Conservation (phyloP, 1,139 yeast genomes). For the Taphrina pruni region DNA sequence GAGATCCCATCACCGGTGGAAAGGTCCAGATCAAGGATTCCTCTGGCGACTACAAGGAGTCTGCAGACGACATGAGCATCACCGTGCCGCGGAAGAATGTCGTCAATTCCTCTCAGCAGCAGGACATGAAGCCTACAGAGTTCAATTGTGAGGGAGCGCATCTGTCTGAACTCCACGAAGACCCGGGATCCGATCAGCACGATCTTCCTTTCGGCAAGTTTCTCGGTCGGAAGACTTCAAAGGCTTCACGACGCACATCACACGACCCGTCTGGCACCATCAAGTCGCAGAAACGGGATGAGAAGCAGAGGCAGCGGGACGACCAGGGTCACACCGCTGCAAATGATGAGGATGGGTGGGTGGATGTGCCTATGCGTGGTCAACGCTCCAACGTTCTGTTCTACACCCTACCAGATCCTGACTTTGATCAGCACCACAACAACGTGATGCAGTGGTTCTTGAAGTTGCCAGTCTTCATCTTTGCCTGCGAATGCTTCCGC, state of each 20-base stretch:
- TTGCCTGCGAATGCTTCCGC: conserved; percentile 18
- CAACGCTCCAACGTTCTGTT: conserved; percentile 21
- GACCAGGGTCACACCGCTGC: conserved; percentile 15
- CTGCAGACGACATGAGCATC: conserved; percentile 12
- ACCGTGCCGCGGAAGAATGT: conserved; percentile 19
- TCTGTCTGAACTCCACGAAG: conserved; percentile 19
- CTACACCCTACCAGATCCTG: conserved; percentile 28
- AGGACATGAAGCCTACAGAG: background rate
- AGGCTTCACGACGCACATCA: background rate
- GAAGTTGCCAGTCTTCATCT: conserved; percentile 16
- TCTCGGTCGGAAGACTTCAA: background rate
- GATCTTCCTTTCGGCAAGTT: conserved; percentile 8
- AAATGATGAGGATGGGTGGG: conserved; percentile 31
- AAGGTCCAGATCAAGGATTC: conserved; percentile 20
- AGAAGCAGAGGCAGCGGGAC: conserved; percentile 5
- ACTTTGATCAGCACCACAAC: conserved; percentile 26
- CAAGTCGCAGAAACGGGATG: conserved; percentile 11
- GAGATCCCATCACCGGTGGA: conserved; percentile 26
- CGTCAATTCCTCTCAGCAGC: background rate
- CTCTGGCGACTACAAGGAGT: conserved; percentile 7
- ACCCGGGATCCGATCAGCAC: conserved; percentile 13
- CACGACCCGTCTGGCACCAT: background rate
- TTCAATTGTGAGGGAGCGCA: conserved; percentile 26
- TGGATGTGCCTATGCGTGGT: conserved; percentile 31
- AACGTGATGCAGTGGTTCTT: conserved; percentile 26